Percentiles rank a stretch among this genome's conserved stretches.
Conservation (phyloP, 2,329 filamentous ascomycete genomes). For the Talaromyces sp. region DNA sequence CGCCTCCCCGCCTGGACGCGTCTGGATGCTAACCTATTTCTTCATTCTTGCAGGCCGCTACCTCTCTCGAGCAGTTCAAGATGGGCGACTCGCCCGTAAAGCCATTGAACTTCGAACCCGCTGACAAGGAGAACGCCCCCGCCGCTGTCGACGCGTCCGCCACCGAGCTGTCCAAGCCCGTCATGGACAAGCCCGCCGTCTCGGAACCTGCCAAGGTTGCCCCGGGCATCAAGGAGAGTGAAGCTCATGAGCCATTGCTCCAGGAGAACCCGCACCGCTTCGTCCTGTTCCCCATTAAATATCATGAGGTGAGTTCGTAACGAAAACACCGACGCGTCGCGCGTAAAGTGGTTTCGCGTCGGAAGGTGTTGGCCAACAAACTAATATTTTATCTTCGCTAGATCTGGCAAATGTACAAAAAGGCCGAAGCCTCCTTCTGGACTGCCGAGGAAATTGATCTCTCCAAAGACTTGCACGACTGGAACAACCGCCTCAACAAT, state of each 20-base stretch:
- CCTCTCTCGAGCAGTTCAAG: conserved; percentile 80
- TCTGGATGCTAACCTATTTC: conserved; percentile 36
- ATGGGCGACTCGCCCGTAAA: conserved; percentile 83
- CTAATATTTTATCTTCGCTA: conserved; percentile 35
- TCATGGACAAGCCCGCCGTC: conserved; percentile 36
- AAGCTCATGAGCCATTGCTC: conserved; percentile 82
- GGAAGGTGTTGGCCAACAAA: conserved; percentile 32
- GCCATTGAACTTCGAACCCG: conserved; percentile 72
- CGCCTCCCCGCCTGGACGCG: conserved; percentile 23
- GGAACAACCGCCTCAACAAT: conserved; percentile 95
- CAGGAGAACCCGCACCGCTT: conserved; percentile 95
- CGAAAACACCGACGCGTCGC: conserved; percentile 49
- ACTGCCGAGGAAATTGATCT: conserved; percentile 99
- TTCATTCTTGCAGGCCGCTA: conserved; percentile 62
- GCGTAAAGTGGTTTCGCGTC: conserved; percentile 58
- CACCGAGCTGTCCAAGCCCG: conserved; percentile 53
- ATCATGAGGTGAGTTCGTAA: conserved; percentile 78
- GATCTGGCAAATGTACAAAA: conserved; percentile 99
- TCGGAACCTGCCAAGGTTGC: conserved; percentile 37
- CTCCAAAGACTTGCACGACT: conserved; percentile 97
- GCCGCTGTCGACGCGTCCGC: conserved; percentile 50
- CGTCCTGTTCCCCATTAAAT: conserved; percentile 98
- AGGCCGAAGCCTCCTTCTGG: conserved; percentile 99
- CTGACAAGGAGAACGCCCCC: conserved; percentile 76
- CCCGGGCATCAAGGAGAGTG: conserved; percentile 58